Conservation (phyloP, 352 stramenopile species). For the Phytopythium montanum region DNA sequence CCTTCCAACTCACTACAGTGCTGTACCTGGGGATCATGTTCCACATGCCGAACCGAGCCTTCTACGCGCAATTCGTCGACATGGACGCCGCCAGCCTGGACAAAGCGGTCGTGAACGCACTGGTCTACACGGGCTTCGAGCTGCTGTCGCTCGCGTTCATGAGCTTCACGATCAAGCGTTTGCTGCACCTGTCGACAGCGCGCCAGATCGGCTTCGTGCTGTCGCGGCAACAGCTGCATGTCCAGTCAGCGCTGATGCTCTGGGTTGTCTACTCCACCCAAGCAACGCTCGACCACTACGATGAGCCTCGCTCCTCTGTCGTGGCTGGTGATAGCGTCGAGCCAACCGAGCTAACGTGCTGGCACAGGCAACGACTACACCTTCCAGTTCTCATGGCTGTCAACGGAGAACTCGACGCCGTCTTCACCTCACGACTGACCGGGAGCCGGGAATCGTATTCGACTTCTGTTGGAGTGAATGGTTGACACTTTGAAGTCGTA, state of each 20-base stretch:
- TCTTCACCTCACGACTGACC: too few relatives aligned
- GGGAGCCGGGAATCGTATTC: too few relatives aligned
- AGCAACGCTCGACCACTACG: conserved; percentile 23
- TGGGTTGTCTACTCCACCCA: conserved; percentile 42
- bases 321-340: not conserved
- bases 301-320: conserved; percentile 8
- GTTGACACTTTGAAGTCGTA: too few relatives aligned
- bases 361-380: not conserved
- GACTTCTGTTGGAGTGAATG: too few relatives aligned
- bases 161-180: conserved; percentile 14
- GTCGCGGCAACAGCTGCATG: conserved; percentile 17
- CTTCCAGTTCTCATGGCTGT: not conserved
- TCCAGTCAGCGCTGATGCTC: conserved; percentile 32
- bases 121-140: conserved; percentile 11
- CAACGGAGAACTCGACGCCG: not conserved
- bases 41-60: conserved; percentile 26
- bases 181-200: conserved; percentile 19
- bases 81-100: conserved; percentile 14
- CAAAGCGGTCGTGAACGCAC: not conserved
- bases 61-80: conserved; percentile 23
- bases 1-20: conserved; percentile 5
- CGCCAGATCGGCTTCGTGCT: conserved; percentile 38
- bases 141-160: conserved; percentile 32
- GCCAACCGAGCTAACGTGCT: not conserved
- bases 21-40: conserved; percentile 26